Evolutionary conservation across 768 basidiomycete genomes (phyloP), one percentile per base, ranked within the genome.

Genomic region (Bullera alba): DNA sequence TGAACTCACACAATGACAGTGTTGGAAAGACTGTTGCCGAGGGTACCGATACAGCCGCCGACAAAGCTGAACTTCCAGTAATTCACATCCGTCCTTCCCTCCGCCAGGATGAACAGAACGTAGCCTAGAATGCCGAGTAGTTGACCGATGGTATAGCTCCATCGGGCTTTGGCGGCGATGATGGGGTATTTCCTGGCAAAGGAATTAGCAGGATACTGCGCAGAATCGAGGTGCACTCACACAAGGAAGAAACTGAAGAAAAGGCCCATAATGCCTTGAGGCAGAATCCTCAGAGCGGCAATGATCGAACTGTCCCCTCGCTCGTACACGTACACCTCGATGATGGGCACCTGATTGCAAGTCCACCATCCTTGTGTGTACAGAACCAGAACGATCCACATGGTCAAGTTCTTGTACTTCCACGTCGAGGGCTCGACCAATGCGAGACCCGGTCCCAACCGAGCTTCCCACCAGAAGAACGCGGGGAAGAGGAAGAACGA

Each of bases 101-200:
- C 21, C 17, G 53, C 27, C 6, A 48, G 36, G 34, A 48, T 52
- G 49, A 50, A 52, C 5, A 58, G 42, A 5, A 55, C 46, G 63
- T 86, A 67, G 57, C 88, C 73, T 62, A 86, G 73, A 38, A 83
- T 71, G 82, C 85, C 85, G 19, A 15, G 34, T 6, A 15, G 4
- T 21, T 43, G 23, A 26, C 27, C 27, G 22, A 43, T 14, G 26
- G 27, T 43, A 43, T 43, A 28, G 7, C 23, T 12, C 22, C 19
- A 26, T 28, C 42, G 22, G 12, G 21, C 5, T 14, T 28, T 25
- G 23, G 7, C 5, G 12, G 19, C 28, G 14, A 43, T 12, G 21
- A 14, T 14, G 6, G 42, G 42, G 19, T 43, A 43, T 27, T 6
- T 28, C 12, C 42, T 43, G 42, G 8, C 32, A 34, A 34, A 41